Conservation (phyloP, 768 basidiomycete species). For the Termitomyces sp. region DNA sequence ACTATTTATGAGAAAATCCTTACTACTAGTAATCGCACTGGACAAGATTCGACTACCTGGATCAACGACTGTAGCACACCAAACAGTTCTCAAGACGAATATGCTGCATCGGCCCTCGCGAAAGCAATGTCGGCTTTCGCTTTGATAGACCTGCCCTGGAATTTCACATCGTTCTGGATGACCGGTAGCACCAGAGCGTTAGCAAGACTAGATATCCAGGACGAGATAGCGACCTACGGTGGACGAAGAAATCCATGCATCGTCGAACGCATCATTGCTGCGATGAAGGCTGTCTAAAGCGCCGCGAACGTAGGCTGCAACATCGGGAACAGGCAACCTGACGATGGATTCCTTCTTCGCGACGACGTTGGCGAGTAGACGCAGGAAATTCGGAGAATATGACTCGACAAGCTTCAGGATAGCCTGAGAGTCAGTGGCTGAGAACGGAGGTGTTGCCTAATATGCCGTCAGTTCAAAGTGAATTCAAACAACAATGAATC, state of each 20-base stretch:
- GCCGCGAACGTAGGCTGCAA: background rate
- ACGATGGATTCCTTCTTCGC: slow-evolving; percentile 22
- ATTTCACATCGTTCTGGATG: background rate
- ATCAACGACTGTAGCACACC: no score
- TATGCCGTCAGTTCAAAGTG: background rate
- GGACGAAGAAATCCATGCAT: background rate
- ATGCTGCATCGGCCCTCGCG: background rate
- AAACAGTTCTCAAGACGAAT: background rate
- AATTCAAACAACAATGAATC: background rate
- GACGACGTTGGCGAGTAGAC: slow-evolving; percentile 17
- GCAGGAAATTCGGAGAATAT: slow-evolving; percentile 14
- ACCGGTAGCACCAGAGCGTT: background rate
- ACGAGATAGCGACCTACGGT: background rate
- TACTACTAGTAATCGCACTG: background rate
- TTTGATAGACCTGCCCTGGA: background rate
- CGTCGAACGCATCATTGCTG: background rate
- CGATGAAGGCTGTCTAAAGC: background rate
- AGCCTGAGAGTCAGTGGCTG: slow-evolving; percentile 18
- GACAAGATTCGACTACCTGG: background rate
- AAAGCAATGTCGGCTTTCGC: background rate
- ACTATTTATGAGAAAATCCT: background rate
- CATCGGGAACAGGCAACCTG: slow-evolving; percentile 14
- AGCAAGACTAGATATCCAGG: no score
- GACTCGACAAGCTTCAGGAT: slow-evolving; percentile 17
- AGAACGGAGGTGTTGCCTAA: background rate